phyloP scores from a whole-genome alignment of 257 asterid genomes.

The Knoxia roxburghii region DNA sequence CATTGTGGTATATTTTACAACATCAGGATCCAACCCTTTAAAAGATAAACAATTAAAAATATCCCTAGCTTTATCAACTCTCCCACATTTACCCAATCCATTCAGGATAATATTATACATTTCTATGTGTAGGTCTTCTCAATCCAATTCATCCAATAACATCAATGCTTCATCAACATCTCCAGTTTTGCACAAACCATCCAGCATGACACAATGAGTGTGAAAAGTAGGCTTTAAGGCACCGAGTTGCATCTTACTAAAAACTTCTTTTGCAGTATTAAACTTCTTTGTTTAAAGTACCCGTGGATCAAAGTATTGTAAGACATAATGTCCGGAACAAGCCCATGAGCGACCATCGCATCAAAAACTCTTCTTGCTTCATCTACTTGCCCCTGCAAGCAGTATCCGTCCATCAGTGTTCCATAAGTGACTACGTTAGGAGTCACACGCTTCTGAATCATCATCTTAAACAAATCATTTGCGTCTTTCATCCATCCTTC shows the following conservation, averaged over 20 bases:
- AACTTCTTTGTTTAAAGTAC: conserved; percentile 22
- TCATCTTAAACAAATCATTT: not conserved
- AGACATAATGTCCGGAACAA: conserved; percentile 7
- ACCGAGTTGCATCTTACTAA: conserved; percentile 17
- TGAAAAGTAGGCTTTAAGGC: conserved; percentile 17
- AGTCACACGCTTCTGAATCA: not conserved
- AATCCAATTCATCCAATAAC: conserved; percentile 13
- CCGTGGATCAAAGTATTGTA: conserved; percentile 28
- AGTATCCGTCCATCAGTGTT: conserved; percentile 2
- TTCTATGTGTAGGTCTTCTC: not conserved
- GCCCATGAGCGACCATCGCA: conserved; percentile 9
- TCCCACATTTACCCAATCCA: conserved; percentile 19
- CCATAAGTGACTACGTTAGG: not conserved
- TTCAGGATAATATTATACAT: conserved; percentile 2
- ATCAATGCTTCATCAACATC: conserved; percentile 19
- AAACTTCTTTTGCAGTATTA: conserved; percentile 16
- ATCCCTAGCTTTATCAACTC: conserved; percentile 16
- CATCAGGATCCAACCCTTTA: conserved; percentile 25
- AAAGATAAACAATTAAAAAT: conserved; percentile 16
- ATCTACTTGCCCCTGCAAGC: not conserved
- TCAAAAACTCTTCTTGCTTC: conserved; percentile 8
- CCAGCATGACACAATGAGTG: conserved; percentile 19
- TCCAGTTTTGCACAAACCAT: conserved; percentile 20
- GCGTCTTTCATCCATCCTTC: conserved; percentile 3
- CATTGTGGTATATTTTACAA: conserved; percentile 17